Conservation (phyloP, 2,329 filamentous ascomycete genomes). For the Ascochyta koolunga region DNA sequence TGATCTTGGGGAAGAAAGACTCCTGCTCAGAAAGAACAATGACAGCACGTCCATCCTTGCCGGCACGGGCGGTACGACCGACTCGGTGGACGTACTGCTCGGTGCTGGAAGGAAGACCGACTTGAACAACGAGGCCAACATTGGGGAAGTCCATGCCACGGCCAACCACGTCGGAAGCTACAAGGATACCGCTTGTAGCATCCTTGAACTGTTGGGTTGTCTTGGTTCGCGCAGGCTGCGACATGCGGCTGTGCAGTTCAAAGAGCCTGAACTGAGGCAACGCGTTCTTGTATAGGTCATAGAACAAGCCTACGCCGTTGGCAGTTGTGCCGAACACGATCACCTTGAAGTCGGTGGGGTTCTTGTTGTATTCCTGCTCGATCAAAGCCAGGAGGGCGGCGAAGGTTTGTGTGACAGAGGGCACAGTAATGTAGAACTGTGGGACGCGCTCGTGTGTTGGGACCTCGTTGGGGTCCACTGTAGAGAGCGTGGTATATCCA, state of each 20-base stretch:
- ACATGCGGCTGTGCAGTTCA: conserved; percentile 54
- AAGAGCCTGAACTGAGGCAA: conserved; percentile 47
- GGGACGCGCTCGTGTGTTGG: conserved; percentile 57
- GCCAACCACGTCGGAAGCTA: conserved; percentile 57
- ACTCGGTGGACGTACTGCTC: conserved; percentile 56
- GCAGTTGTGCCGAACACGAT: conserved; percentile 57
- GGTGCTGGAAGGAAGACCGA: conserved; percentile 57
- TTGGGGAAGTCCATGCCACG: conserved; percentile 60
- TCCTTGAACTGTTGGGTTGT: conserved; percentile 55
- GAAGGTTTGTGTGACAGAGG: conserved; percentile 53
- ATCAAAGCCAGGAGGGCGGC: conserved; percentile 54
- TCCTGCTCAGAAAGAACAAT: conserved; percentile 60
- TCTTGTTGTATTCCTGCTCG: conserved; percentile 50
- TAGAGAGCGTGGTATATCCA: conserved; percentile 51
- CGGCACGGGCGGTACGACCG: conserved; percentile 50
- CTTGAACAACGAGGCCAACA: conserved; percentile 56
- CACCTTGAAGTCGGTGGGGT: conserved; percentile 51
- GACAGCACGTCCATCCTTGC: conserved; percentile 59
- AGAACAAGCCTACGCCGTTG: conserved; percentile 53
- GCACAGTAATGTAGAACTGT: conserved; percentile 56
- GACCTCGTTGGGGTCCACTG: conserved; percentile 52
- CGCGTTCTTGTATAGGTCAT: conserved; percentile 46
- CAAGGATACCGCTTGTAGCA: conserved; percentile 55
- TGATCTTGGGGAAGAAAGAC: conserved; percentile 57
- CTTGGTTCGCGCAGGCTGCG: conserved; percentile 49